Conservation (phyloP, 1,284 basidiomycete species). For the Ustilago vetiveriae region DNA sequence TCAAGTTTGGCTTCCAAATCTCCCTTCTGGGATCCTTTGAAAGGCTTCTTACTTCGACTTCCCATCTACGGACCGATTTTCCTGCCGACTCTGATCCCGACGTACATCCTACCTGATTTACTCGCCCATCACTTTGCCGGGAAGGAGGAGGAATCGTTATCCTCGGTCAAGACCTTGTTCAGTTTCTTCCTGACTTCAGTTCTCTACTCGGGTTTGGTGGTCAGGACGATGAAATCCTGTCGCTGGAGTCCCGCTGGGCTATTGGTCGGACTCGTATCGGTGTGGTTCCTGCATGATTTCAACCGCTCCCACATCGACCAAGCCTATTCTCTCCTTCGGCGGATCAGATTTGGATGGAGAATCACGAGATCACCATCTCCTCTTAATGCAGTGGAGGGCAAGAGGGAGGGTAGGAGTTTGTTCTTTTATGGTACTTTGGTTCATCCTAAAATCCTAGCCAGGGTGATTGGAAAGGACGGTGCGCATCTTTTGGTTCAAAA, state of each 20-base stretch:
- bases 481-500: slow-evolving; percentile 34
- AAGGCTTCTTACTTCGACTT: slow-evolving; percentile 18
- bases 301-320: slow-evolving; percentile 20
- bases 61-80: slow-evolving; percentile 30
- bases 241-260: slow-evolving; percentile 31
- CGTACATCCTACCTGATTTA: slow-evolving; percentile 24
- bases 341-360: slow-evolving; percentile 27
- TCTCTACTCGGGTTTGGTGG: slow-evolving; percentile 16
- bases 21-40: slow-evolving; percentile 1
- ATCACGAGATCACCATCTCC: slow-evolving; percentile 2
- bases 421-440: slow-evolving; percentile 59
- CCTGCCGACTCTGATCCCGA: slow-evolving; percentile 27
- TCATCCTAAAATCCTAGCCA: slow-evolving; percentile 46
- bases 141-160: slow-evolving; percentile 39
- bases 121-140: slow-evolving; percentile 38
- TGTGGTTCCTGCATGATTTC: slow-evolving; percentile 37
- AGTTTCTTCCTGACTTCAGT: slow-evolving; percentile 28
- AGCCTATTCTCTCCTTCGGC: slow-evolving; percentile 25
- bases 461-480: slow-evolving; percentile 43
- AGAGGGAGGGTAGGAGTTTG: slow-evolving; percentile 7
- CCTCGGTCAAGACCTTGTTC: slow-evolving; percentile 35
- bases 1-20: background rate
- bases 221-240: slow-evolving; percentile 24
- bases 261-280: slow-evolving; percentile 23
- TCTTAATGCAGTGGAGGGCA: background rate